Evolutionary conservation across 1,139 yeast genomes (phyloP), one percentile per base, ranked within the genome.

Genomic region (Citeromyces siamensis): DNA sequence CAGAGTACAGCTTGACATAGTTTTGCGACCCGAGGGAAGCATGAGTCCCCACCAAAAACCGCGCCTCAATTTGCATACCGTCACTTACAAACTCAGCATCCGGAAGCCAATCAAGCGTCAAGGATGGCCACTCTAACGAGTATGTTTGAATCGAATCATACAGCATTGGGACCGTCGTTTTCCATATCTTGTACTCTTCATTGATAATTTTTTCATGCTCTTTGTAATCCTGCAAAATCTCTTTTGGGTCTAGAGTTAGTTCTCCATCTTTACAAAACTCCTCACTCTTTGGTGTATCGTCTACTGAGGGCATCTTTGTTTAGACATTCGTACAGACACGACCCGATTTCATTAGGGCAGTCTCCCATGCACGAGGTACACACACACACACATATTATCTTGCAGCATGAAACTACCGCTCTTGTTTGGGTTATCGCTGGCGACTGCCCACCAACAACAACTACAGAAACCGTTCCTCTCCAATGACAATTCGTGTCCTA

Each of bases 101-200:
- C 5, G 72, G 69, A 17, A 72, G 46, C 67, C 77, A 68, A 41
- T 66, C 64, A 21, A 71, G 60, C 0, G 75, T 56, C 16, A 56
- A 62, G 39, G 69, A 62, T 16, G 90, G 88, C 62, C 71, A 70
- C 35, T 76, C 75, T 36, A 76, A 61, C 16, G 83, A 73, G 43
- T 72, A 66, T 23, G 94, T 72, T 44, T 84, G 72, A 47, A 85
- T 69, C 43, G 83, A 64, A 55, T 84, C 84, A 59, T 90, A 90
- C 37, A 90, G 62, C 46, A 85, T 68, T 12, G 95, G 95, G n/a
- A 90, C 82, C 9, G 94, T 78, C 53, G 90, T 90, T 57, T 88
- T 88, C 98, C 98, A 90, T 40, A 83, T 82, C 51, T 86, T 83
- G 64, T 77, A 86, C 57, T 84, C 95, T 54, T 72, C 79, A 45